phyloP scores from a whole-genome alignment of 768 basidiomycete species.

The Kwoniella botswanensis region DNA sequence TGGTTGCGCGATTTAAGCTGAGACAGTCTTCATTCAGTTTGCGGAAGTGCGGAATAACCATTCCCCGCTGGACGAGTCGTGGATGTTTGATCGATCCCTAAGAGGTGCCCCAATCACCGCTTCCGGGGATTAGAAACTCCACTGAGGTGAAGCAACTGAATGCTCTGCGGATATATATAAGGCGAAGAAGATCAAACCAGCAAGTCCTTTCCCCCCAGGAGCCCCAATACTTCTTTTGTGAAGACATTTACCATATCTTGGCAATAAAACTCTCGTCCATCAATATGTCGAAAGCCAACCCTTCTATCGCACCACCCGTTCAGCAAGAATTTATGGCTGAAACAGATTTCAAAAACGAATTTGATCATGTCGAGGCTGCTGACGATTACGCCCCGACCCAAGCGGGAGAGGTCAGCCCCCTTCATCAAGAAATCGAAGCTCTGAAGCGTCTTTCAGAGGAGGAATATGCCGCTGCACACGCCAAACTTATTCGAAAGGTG shows the following conservation, averaged over 20 bases:
- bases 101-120: neutral
- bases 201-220: neutral
- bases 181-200: neutral
- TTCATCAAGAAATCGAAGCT: constrained; percentile 27
- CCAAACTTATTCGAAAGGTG: constrained; percentile 42
- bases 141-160: neutral
- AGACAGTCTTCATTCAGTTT: neutral
- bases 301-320: neutral
- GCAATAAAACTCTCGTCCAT: neutral
- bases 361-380: constrained; percentile 20
- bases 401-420: constrained; percentile 5
- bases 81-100: neutral
- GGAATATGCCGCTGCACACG: constrained; percentile 25
- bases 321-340: constrained; percentile 9
- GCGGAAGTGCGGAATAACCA: neutral
- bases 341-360: constrained; percentile 21
- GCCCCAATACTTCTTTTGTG: neutral
- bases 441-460: constrained; percentile 21
- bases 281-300: constrained; percentile 2
- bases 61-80: neutral
- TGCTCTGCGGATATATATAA: neutral
- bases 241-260: neutral
- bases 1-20: neutral
- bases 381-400: neutral
- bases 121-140: neutral